Percentiles rank a stretch among this genome's conserved stretches.
phyloP scores from a whole-genome alignment of 2,329 filamentous ascomycete genomes.

The Trichoderma asperellum region DNA sequence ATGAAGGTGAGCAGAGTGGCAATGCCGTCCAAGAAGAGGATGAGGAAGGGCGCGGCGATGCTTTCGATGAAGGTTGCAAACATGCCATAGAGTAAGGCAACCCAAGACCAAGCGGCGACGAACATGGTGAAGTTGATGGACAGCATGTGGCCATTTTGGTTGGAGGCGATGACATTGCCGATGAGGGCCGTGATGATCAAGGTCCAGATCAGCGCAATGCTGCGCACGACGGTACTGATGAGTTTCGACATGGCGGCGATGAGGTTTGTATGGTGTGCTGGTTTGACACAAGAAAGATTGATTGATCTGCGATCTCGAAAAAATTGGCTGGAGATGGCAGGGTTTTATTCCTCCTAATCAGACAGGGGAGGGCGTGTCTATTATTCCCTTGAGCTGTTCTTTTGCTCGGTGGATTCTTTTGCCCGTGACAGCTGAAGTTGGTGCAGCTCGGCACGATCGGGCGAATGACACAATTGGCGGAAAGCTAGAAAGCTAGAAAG shows the following conservation, averaged over 20 bases:
- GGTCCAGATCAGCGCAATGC: conserved; percentile 55
- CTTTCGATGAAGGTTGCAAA: conserved; percentile 57
- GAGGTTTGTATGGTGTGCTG: neutral
- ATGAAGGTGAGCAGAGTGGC: conserved; percentile 72
- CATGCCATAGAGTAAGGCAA: conserved; percentile 66
- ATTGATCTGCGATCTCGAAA: neutral
- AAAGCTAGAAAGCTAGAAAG: neutral
- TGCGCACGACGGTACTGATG: conserved; percentile 53
- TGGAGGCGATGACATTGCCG: conserved; percentile 61
- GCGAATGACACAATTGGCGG: neutral
- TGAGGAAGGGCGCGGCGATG: conserved; percentile 55
- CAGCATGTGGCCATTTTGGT: conserved; percentile 48
- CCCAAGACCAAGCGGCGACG: conserved; percentile 66
- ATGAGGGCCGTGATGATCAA: conserved; percentile 60
- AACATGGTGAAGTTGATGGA: conserved; percentile 71
- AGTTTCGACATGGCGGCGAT: conserved; percentile 40
- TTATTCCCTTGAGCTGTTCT: neutral
- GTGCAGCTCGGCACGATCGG: neutral
- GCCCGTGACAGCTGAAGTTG: conserved; percentile 5
- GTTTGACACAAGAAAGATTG: neutral
- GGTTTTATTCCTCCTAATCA: conserved; percentile 1
- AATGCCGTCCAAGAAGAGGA: conserved; percentile 60
- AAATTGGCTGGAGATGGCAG: neutral
- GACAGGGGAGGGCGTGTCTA: neutral
- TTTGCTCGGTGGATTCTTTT: neutral